A percentile compares a stretch with the other conserved stretches of the same genome.
Evolutionary conservation across 1,284 basidiomycete genomes (phyloP).

Genomic region (Sporisorium sorghi): DNA sequence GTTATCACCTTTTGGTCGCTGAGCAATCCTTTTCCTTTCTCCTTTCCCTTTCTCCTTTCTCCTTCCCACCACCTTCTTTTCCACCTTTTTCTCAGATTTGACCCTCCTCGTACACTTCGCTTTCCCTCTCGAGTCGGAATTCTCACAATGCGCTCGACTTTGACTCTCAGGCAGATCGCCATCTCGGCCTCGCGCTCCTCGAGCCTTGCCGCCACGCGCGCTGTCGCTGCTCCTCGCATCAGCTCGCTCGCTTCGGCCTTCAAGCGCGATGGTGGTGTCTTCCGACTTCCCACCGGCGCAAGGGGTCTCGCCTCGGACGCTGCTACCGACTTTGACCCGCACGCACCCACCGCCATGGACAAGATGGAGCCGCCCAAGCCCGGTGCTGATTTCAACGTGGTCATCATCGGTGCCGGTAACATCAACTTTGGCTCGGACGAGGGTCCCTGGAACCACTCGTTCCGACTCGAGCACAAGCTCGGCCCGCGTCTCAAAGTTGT

Average conservation of each 20-base stretch:
- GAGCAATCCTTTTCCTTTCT: too few relatives aligned
- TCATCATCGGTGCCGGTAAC: constrained; percentile 68
- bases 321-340: constrained; percentile 59
- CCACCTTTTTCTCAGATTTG: background rate
- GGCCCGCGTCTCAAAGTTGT: constrained; percentile 95
- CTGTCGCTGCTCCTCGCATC: constrained; percentile 22
- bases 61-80: constrained; percentile 7
- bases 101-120: background rate
- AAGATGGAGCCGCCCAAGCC: constrained; percentile 67
- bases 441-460: constrained; percentile 69
- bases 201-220: constrained; percentile 18
- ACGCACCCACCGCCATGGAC: constrained; percentile 66
- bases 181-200: constrained; percentile 45
- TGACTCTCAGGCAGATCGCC: constrained; percentile 44
- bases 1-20: background rate
- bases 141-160: constrained; percentile 43
- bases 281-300: constrained; percentile 21
- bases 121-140: background rate
- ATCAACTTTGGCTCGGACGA: constrained; percentile 68
- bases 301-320: constrained; percentile 27
- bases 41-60: background rate
- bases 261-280: constrained; percentile 17
- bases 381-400: constrained; percentile 68
- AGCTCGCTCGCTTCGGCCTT: constrained; percentile 17
- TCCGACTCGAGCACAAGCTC: constrained; percentile 76